Evolutionary conservation across 768 basidiomycete species (phyloP).

Genomic region (Neoboletus magnificus): DNA sequence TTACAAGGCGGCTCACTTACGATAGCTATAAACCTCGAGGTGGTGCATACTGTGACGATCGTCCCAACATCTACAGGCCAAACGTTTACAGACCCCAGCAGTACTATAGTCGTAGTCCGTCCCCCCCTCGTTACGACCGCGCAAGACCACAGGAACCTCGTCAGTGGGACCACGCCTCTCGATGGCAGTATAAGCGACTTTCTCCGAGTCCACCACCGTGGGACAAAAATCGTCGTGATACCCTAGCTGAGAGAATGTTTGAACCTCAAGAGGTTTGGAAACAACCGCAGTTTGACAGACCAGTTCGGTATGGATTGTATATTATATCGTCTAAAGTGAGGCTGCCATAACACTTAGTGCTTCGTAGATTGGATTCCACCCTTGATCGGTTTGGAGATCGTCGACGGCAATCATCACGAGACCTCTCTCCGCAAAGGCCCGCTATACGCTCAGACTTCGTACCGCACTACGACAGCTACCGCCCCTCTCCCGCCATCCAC

Average conservation of each 20-base stretch:
- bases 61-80: slow-evolving; percentile 44
- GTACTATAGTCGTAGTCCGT: slow-evolving; percentile 46
- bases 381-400: slow-evolving; percentile 37
- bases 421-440: slow-evolving; percentile 37
- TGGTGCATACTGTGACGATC: slow-evolving; percentile 38
- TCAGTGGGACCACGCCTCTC: slow-evolving; percentile 43
- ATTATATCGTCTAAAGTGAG: slow-evolving; percentile 26
- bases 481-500: slow-evolving; percentile 37
- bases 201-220: slow-evolving; percentile 34
- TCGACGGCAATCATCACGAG: slow-evolving; percentile 32
- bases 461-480: slow-evolving; percentile 48
- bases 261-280: slow-evolving; percentile 76
- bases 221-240: slow-evolving; percentile 36
- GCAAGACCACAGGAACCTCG: slow-evolving; percentile 40
- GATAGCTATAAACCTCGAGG: slow-evolving; percentile 51
- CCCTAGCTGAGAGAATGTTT: slow-evolving; percentile 53
- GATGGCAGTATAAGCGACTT: slow-evolving; percentile 46
- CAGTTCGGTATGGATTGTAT: slow-evolving; percentile 40
- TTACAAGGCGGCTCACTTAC: slow-evolving; percentile 43
- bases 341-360: slow-evolving; percentile 12
- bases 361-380: slow-evolving; percentile 25
- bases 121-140: slow-evolving; percentile 49
- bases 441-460: slow-evolving; percentile 32
- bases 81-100: slow-evolving; percentile 34
- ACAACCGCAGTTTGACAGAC: slow-evolving; percentile 49